Conservation (phyloP, 2,329 filamentous ascomycete genomes). For the Chrysosporium keratinophilum region DNA sequence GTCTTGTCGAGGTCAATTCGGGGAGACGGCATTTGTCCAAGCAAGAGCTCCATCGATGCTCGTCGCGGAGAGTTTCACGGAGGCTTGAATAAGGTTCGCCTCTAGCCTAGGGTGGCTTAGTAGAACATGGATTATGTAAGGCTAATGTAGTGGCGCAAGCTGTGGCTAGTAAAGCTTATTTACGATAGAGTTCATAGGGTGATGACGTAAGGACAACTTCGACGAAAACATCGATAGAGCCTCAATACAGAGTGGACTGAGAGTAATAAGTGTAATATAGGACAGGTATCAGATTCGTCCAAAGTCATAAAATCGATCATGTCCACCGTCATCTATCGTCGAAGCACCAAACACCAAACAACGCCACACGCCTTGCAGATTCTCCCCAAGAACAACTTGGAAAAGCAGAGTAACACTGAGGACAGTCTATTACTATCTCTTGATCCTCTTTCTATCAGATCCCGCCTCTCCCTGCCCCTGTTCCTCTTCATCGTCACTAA, state of each 20-base stretch:
- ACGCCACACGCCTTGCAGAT: neutral
- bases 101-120: neutral
- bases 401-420: neutral
- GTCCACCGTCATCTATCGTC: neutral
- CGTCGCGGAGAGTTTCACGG: neutral
- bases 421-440: constrained; percentile 21
- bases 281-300: too few relatives aligned
- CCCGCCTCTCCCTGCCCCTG: constrained; percentile 42
- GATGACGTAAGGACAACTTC: too few relatives aligned
- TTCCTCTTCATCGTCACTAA: constrained; percentile 65
- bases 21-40: neutral
- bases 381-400: constrained; percentile 12
- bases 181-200: too few relatives aligned
- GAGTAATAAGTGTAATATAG: neutral
- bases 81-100: neutral
- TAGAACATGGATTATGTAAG: neutral
- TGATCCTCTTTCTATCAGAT: constrained; percentile 53
- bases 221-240: constrained; percentile 2
- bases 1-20: neutral
- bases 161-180: constrained; percentile 10
- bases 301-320: too few relatives aligned
- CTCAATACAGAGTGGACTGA: too few relatives aligned
- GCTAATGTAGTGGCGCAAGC: neutral
- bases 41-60: neutral
- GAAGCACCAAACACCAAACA: neutral